phyloP scores from a whole-genome alignment of 768 basidiomycete species.

The Boletus sp. region DNA sequence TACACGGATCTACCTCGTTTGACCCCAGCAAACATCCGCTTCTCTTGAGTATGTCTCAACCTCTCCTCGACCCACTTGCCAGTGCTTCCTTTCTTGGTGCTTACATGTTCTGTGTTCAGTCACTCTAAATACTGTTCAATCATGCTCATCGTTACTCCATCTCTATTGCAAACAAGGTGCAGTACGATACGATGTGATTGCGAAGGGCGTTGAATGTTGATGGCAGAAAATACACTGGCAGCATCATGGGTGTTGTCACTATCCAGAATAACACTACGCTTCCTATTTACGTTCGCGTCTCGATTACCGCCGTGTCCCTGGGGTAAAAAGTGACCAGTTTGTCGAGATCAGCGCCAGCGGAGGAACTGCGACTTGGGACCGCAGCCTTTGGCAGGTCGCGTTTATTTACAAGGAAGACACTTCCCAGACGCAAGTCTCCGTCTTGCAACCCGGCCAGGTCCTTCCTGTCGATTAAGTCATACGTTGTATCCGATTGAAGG shows the following conservation, averaged over 20 bases:
- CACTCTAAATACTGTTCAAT: too few species aligned
- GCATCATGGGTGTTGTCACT: not conserved
- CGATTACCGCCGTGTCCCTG: not conserved
- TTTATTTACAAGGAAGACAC: not conserved
- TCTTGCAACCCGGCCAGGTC: not conserved
- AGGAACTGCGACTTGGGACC: not conserved
- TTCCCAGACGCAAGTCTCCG: not conserved
- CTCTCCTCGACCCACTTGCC: not conserved
- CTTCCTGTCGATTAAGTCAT: not conserved
- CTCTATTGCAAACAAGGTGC: not conserved
- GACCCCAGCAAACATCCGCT: not conserved
- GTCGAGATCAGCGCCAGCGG: not conserved
- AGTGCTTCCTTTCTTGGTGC: not conserved
- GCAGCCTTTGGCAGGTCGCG: not conserved
- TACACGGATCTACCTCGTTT: not conserved
- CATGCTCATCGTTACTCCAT: not conserved
- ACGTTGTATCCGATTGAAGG: not conserved
- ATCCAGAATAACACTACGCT: fast-evolving
- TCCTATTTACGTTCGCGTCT: not conserved
- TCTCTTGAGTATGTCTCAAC: not conserved
- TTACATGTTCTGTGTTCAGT: not conserved
- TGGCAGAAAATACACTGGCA: not conserved
- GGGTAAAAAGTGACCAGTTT: not conserved
- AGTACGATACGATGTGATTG: not conserved
- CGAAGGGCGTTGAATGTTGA: not conserved